Evolutionary conservation across 23 red algal genomes (phyloP).

Genomic region (Agarophyton chilense): DNA sequence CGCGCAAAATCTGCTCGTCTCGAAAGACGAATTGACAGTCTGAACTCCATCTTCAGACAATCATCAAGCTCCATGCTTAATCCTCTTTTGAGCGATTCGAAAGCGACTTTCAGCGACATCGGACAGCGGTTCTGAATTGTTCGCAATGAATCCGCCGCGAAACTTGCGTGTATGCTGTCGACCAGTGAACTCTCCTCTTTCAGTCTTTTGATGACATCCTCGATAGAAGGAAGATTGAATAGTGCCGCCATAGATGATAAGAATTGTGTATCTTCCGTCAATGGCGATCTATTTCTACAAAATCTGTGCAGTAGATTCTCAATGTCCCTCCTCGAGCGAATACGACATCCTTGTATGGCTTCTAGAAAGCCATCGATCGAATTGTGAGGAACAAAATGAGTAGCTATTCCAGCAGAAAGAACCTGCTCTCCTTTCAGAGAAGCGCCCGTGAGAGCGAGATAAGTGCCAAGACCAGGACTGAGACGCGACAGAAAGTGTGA

Average conservation of each 20-base stretch:
- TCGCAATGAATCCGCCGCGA: constrained; percentile 42
- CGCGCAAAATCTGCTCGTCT: constrained; percentile 75
- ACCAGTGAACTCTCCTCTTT: neutral
- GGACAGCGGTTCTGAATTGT: constrained; percentile 45
- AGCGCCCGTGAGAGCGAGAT: constrained; percentile 85
- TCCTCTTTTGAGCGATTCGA: constrained; percentile 64
- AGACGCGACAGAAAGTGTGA: constrained; percentile 79
- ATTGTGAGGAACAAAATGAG: constrained; percentile 75
- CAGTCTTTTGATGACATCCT: constrained; percentile 34
- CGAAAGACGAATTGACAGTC: constrained; percentile 44
- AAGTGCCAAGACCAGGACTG: constrained; percentile 54
- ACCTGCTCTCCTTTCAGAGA: constrained; percentile 63
- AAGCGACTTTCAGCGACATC: constrained; percentile 60
- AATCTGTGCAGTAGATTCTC: neutral
- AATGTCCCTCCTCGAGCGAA: neutral
- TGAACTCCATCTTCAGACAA: constrained; percentile 81
- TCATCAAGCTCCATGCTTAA: constrained; percentile 43
- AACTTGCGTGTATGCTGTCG: neutral
- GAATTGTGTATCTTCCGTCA: neutral
- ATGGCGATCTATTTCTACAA: neutral
- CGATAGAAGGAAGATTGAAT: constrained; percentile 48
- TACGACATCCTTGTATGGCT: neutral
- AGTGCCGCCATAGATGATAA: neutral
- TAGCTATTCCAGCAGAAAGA: constrained; percentile 80
- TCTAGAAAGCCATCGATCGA: constrained; percentile 44